phyloP scores from a whole-genome alignment of 768 basidiomycete species.

The Cantharellus cinnabarinus region DNA sequence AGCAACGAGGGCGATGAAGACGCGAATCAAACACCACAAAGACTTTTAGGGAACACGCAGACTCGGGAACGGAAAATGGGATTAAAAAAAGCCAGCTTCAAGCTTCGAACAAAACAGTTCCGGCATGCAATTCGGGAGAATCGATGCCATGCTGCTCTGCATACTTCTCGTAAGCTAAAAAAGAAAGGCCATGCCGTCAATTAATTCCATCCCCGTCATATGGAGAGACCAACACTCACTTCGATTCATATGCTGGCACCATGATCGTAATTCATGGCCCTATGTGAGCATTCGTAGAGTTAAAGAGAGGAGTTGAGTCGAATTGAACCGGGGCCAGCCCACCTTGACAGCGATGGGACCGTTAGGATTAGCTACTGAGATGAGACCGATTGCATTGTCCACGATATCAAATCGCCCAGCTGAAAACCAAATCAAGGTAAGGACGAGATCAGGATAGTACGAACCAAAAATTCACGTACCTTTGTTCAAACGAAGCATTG shows the following conservation, averaged over 20 bases:
- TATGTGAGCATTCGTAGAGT: neutral
- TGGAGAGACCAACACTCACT: neutral
- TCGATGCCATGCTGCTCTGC: conserved; percentile 9
- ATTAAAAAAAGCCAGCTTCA: neutral
- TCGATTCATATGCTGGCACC: conserved; percentile 10
- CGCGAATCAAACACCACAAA: no score
- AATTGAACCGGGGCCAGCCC: neutral
- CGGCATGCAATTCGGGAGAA: conserved; percentile 7
- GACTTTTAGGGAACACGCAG: no score
- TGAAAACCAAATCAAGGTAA: conserved; percentile 11
- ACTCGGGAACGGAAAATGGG: no score
- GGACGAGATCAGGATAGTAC: neutral
- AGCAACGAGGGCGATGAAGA: no score
- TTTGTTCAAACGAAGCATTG: conserved; percentile 15
- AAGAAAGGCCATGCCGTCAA: neutral
- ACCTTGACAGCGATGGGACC: conserved; percentile 7
- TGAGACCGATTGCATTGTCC: conserved; percentile 15
- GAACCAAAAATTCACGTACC: neutral
- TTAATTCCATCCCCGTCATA: neutral
- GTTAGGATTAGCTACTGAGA: conserved; percentile 12
- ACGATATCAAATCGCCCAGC: conserved; percentile 17
- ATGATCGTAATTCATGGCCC: conserved; percentile 8
- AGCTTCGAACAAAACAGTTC: neutral
- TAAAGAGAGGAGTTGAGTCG: neutral
- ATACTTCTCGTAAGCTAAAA: conserved; percentile 7